Percentiles rank a stretch among this genome's conserved stretches.
These are phyloP conservation scores for Saccharomycopsis sp. DNA, from an alignment of 805 yeast genomes.

Conservation along the genomic window DNA sequence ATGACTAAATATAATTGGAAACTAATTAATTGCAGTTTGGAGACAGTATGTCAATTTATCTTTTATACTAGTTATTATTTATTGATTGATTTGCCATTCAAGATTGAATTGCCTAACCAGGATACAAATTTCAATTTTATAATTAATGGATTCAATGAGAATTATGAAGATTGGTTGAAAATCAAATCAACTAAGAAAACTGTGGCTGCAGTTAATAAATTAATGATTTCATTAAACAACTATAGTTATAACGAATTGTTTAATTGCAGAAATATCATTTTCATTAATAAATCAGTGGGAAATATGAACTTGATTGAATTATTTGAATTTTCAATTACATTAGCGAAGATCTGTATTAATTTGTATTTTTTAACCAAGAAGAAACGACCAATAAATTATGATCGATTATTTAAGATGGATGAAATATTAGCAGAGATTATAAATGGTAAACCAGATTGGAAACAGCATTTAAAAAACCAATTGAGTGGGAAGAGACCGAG, in stretches of 20 bases:
- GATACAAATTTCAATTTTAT: constrained; percentile 3
- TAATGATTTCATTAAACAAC: constrained; percentile 11
- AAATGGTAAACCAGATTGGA: constrained; percentile 10
- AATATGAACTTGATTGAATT: constrained; percentile 13
- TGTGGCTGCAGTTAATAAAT: constrained; percentile 7
- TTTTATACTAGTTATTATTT: constrained; percentile 14
- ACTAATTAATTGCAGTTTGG: constrained; percentile 11
- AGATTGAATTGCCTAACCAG: constrained; percentile 9
- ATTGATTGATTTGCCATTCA: constrained; percentile 15
- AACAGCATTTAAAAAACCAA: constrained; percentile 14
- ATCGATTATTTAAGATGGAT: constrained; percentile 14
- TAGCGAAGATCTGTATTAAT: constrained; percentile 14
- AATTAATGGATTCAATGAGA: constrained; percentile 17
- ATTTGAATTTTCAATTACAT: constrained; percentile 13
- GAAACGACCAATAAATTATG: constrained; percentile 6
- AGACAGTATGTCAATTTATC: constrained; percentile 17
- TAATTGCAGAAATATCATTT: constrained; percentile 16
- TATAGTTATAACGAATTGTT: constrained; percentile 18
- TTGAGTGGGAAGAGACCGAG: constrained; percentile 5
- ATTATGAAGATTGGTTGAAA: constrained; percentile 8
- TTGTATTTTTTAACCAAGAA: constrained; percentile 5
- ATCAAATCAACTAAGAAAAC: neutral
- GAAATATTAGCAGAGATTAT: constrained; percentile 16
- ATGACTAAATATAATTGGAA: constrained; percentile 6
- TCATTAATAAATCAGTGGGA: constrained; percentile 3